Evolutionary conservation across 2,329 filamentous ascomycete genomes (phyloP).

Genomic region (Colletotrichum tropicicola): DNA sequence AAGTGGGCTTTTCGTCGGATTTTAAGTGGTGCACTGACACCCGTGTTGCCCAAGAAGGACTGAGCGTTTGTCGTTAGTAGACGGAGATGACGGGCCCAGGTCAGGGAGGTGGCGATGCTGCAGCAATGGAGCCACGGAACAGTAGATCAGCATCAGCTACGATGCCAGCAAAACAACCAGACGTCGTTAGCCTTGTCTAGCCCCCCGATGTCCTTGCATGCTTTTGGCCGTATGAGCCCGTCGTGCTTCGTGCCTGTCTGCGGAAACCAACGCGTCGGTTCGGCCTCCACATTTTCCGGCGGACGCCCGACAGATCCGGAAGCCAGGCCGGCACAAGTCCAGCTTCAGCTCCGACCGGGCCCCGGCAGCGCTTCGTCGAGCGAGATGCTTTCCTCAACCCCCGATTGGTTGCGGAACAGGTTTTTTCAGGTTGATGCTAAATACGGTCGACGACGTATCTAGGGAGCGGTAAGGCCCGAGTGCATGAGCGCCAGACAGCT

Average conservation of each 20-base stretch:
- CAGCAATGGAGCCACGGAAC: background rate
- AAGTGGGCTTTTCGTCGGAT: slow-evolving; percentile 1
- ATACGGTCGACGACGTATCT: too few species aligned
- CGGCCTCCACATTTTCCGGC: slow-evolving; percentile 5
- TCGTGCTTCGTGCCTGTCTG: background rate
- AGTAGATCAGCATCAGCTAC: background rate
- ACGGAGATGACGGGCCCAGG: slow-evolving; percentile 10
- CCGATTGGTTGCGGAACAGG: background rate
- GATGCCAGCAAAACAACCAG: background rate
- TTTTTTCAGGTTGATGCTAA: too few species aligned
- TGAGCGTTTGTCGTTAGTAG: background rate
- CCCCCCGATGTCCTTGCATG: too few species aligned
- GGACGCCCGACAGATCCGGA: slow-evolving; percentile 21
- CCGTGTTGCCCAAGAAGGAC: background rate
- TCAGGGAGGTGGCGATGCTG: slow-evolving; percentile 22
- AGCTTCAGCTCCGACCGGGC: background rate
- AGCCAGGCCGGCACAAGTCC: slow-evolving; percentile 2
- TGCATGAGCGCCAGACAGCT: too few species aligned
- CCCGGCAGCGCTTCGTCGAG: background rate
- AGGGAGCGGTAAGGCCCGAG: too few species aligned
- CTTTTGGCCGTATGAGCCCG: too few species aligned
- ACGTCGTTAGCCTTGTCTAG: too few species aligned
- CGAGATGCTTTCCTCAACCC: background rate
- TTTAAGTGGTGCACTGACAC: slow-evolving; percentile 2
- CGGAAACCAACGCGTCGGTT: background rate